Conservation (phyloP, 768 basidiomycete genomes). For the Crassisporium funariophilum region DNA sequence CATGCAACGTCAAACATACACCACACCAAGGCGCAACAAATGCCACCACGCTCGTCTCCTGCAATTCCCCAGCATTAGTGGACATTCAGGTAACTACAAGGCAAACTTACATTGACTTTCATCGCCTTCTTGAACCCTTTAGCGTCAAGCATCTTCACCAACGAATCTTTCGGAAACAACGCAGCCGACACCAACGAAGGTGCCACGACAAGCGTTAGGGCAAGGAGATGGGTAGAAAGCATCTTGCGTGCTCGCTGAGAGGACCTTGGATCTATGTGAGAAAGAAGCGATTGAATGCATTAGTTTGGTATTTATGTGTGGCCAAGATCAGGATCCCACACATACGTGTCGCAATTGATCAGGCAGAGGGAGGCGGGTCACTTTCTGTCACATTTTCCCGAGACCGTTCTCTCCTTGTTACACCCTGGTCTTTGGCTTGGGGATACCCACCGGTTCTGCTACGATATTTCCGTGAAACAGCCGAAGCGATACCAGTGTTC, state of each 20-base stretch:
- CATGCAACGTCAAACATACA: constrained; percentile 42
- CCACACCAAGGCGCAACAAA: constrained; percentile 97
- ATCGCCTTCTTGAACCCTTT: constrained; percentile 72
- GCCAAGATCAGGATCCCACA: neutral
- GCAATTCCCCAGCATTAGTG: neutral
- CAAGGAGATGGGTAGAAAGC: constrained; percentile 38
- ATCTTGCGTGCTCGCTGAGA: constrained; percentile 23
- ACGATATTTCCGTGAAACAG: no score
- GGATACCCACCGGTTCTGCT: no score
- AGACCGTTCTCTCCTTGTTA: no score
- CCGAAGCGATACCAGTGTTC: no score
- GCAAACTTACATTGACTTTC: constrained; percentile 69
- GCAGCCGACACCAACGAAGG: constrained; percentile 55
- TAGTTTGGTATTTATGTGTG: neutral
- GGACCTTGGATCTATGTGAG: neutral
- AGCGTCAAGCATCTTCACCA: constrained; percentile 74
- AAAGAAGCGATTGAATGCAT: neutral
- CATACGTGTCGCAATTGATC: constrained; percentile 3
- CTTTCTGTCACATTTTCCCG: no score
- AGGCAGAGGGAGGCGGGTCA: no score
- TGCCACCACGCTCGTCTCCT: constrained; percentile 81
- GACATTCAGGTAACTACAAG: neutral
- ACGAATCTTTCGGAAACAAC: constrained; percentile 47
- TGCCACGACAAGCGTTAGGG: constrained; percentile 40
- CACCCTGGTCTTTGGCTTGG: no score